Evolutionary conservation across 257 asterid genomes (phyloP), one percentile per base, ranked within the genome.

Genomic region (Catharanthus roseus): DNA sequence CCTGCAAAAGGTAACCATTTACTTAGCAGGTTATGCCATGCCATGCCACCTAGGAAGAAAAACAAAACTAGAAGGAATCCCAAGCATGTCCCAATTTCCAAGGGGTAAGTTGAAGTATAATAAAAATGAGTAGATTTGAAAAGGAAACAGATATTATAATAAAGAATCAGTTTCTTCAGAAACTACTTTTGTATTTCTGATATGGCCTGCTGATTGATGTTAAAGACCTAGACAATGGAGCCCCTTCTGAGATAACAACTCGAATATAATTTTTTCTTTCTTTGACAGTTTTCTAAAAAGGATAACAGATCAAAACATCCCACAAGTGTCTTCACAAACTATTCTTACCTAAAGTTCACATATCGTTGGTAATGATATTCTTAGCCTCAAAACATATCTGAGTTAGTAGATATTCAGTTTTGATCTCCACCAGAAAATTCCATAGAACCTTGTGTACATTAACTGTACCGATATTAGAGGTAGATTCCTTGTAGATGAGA

Each of bases 1-100:
- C 96, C 99, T 93, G 90, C 76, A 74, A 66, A 65, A 42, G 72
- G 44, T 34, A 57, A 64, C 56, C 70, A 67, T 38, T 3, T 38
- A 18, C 50, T 69, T 65, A 42, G 29, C 41, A 69, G 49, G 39
- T 38, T 19, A 53, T 13, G 19, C 38, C 10, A 51, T 36, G 19
- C 38, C 10, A 51, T 36, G 77, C 69, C 16, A 47, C 28, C 6
- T 49, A 18, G 15, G 31, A 31, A 23, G 29, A 62, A 11, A 41
- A 11, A 62, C 1, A 68, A 50, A 23, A 10, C 29, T 19, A 55
- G 19, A 39, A 18, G 34, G 19, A 18, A 65, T 3, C 24, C 42
- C 61, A 67, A 49, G 18, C 57, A 23, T 31, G 39, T 55, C 33
- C 12, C 8, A 42, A 65, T 51, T 10, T 19, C 16, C 34, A 65